Evolutionary conservation across 1,284 basidiomycete species (phyloP).

Genomic region (Tausonia pullulans): DNA sequence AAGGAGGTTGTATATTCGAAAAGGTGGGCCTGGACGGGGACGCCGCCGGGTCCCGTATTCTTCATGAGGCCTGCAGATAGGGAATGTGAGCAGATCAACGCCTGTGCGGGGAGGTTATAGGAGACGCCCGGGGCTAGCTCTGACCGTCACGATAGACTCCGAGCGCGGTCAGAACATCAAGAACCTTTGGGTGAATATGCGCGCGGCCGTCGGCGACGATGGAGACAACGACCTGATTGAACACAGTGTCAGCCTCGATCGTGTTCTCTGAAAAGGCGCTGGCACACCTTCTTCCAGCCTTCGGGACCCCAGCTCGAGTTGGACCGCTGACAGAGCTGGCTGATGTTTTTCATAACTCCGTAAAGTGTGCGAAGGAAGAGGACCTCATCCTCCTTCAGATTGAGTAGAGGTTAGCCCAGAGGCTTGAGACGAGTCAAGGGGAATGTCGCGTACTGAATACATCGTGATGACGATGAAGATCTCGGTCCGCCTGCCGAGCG

Average conservation of each 20-base stretch:
- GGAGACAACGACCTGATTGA: slow-evolving; percentile 70
- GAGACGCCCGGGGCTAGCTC: not conserved
- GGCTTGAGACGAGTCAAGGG: not conserved
- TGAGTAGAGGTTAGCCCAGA: not conserved
- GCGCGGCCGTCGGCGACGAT: slow-evolving; percentile 92
- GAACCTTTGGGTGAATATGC: slow-evolving; percentile 81
- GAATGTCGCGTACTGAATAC: slow-evolving; percentile 57
- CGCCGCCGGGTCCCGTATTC: slow-evolving; percentile 66
- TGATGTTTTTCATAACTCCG: slow-evolving; percentile 86
- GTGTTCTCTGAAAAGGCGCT: not conserved
- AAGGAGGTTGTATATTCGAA: slow-evolving; percentile 89
- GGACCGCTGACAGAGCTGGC: slow-evolving; percentile 82
- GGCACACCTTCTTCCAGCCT: slow-evolving; percentile 82
- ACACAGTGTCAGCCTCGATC: not conserved
- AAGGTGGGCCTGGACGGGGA: slow-evolving; percentile 81
- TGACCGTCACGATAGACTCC: slow-evolving; percentile 45
- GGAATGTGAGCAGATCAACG: not conserved
- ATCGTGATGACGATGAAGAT: slow-evolving; percentile 81
- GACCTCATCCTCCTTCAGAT: slow-evolving; percentile 74
- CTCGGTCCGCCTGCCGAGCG: slow-evolving; percentile 71
- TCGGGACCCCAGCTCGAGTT: slow-evolving; percentile 92
- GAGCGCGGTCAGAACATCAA: slow-evolving; percentile 59
- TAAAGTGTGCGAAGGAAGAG: slow-evolving; percentile 89
- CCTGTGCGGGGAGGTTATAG: no score
- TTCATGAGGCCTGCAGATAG: slow-evolving; percentile 57